Percentiles rank a stretch among this genome's conserved stretches.
phyloP scores from a whole-genome alignment of 768 basidiomycete genomes.

The Pulveroboletus sp. region DNA sequence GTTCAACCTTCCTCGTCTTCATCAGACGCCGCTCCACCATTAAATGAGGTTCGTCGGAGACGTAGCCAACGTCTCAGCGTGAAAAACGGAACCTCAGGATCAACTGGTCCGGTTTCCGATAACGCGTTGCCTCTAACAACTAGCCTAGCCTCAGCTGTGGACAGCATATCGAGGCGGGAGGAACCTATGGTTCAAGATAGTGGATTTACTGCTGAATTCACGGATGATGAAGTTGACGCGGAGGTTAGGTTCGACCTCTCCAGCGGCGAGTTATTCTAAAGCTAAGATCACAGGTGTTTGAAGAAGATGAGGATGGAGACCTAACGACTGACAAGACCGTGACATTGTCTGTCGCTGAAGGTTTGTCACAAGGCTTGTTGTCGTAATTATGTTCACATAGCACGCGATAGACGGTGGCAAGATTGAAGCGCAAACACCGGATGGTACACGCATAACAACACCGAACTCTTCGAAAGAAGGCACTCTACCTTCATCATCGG shows the following conservation, averaged over 20 bases:
- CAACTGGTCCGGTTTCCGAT: constrained; percentile 12
- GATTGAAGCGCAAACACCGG: constrained; percentile 93
- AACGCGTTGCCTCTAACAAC: constrained; percentile 17
- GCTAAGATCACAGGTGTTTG: constrained; percentile 53
- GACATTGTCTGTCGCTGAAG: constrained; percentile 75
- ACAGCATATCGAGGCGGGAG: constrained; percentile 26
- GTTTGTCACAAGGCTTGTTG: constrained; percentile 33
- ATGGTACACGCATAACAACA: constrained; percentile 91
- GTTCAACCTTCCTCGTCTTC: constrained; percentile 31
- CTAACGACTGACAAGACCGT: constrained; percentile 78
- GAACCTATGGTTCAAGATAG: constrained; percentile 58
- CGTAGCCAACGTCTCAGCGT: constrained; percentile 82
- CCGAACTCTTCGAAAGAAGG: constrained; percentile 59
- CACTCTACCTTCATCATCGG: constrained; percentile 30
- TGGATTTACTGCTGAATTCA: constrained; percentile 68
- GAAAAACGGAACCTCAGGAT: constrained; percentile 40
- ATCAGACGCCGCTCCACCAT: constrained; percentile 31
- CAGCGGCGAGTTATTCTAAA: constrained; percentile 10
- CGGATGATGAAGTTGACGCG: constrained; percentile 82
- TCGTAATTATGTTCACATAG: constrained; percentile 6
- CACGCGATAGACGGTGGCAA: constrained; percentile 71
- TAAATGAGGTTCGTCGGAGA: constrained; percentile 52
- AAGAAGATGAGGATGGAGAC: constrained; percentile 81
- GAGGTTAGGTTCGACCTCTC: constrained; percentile 38
- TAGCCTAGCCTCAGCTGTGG: constrained; percentile 27